These are phyloP conservation scores for Aegilops longissima DNA, from an alignment of 176 grass and related monocot genomes.

Conservation along the genomic window DNA sequence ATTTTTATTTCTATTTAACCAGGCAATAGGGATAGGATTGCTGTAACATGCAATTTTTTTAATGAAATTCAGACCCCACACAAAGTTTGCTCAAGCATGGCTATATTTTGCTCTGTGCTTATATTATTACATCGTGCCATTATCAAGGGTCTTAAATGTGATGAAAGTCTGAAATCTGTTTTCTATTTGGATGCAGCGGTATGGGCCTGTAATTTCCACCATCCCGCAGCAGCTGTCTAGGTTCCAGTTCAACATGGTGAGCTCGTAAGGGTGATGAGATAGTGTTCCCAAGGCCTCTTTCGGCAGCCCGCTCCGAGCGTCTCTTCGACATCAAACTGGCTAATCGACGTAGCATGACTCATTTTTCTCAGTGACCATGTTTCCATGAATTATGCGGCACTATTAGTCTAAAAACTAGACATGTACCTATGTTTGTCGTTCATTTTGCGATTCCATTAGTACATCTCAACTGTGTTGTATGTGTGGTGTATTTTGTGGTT, in stretches of 20 bases:
- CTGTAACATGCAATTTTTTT: background rate
- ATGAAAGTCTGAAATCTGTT: background rate
- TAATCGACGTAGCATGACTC: constrained; percentile 27
- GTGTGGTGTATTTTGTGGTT: constrained; percentile 13
- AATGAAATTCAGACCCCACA: background rate
- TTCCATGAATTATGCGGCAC: constrained; percentile 20
- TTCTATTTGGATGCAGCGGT: constrained; percentile 63
- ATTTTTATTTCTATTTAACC: background rate
- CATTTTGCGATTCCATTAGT: constrained; percentile 17
- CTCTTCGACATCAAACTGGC: constrained; percentile 13
- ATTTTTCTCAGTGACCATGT: constrained; percentile 8
- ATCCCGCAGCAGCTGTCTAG: constrained; percentile 96
- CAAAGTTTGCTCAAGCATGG: background rate
- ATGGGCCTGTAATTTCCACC: constrained; percentile 97
- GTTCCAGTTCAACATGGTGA: constrained; percentile 99
- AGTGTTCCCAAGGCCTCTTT: background rate
- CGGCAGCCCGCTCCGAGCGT: background rate
- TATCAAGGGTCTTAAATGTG: background rate
- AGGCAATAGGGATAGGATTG: background rate
- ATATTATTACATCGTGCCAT: background rate
- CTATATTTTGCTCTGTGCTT: background rate
- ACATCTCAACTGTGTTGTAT: background rate
- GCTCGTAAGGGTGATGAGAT: constrained; percentile 44
- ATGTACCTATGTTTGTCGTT: constrained; percentile 10
- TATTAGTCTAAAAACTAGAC: constrained; percentile 5